Evolutionary conservation across 2,329 filamentous ascomycete genomes (phyloP).

Genomic region (Ophiostoma triangulosporum): DNA sequence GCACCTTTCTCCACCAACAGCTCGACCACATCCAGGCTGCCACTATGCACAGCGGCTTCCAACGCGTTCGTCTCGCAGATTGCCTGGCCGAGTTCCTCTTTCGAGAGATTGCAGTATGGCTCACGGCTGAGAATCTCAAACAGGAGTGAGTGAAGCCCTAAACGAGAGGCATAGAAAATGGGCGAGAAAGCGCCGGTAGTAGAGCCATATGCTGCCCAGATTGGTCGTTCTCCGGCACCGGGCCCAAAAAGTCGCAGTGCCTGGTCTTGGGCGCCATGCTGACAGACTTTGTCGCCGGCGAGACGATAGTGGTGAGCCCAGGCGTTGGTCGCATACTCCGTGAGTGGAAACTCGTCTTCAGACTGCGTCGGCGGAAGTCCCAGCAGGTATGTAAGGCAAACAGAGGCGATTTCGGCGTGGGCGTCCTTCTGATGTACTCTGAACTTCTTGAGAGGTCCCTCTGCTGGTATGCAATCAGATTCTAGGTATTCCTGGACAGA

Average conservation of each 20-base stretch:
- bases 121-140: background rate
- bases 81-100: background rate
- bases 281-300: background rate
- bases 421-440: constrained; percentile 5
- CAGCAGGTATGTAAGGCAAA: constrained; percentile 11
- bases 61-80: background rate
- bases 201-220: no score
- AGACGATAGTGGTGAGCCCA: background rate
- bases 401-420: constrained; percentile 9
- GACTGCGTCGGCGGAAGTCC: background rate
- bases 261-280: background rate
- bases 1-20: background rate
- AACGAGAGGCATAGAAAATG: background rate
- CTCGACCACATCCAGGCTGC: background rate
- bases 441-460: no score
- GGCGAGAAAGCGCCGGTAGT: background rate
- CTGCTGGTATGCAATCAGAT: background rate
- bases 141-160: background rate
- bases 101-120: background rate
- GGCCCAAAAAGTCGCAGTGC: background rate
- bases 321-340: background rate
- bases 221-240: background rate
- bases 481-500: background rate
- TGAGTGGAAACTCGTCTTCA: background rate
- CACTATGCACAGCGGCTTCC: background rate